Percentiles rank a stretch among this genome's conserved stretches.
Evolutionary conservation across 306 rosid genomes (phyloP).

Genomic region (Citrullus colocynthis): DNA sequence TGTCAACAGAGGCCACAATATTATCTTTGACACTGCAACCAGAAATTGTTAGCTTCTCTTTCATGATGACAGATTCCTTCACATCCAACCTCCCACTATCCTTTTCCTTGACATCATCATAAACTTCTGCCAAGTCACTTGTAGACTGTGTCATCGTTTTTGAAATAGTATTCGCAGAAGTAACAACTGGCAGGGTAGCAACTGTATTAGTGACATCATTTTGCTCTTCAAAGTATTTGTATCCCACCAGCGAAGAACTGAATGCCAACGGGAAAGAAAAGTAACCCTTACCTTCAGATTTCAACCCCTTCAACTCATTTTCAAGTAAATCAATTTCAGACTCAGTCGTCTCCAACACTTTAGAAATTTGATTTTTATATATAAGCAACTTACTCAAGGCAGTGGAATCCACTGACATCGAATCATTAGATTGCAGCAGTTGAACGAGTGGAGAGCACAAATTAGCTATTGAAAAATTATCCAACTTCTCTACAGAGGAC

Average conservation of each 20-base stretch:
- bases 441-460: constrained; percentile 49
- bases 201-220: constrained; percentile 32
- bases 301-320: constrained; percentile 55
- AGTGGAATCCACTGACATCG: constrained; percentile 36
- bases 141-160: constrained; percentile 29
- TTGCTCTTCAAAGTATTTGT: constrained; percentile 26
- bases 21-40: neutral
- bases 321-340: constrained; percentile 86
- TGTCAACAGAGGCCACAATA: neutral
- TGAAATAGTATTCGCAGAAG: constrained; percentile 20
- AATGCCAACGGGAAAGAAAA: constrained; percentile 31
- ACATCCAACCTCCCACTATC: constrained; percentile 53
- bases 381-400: constrained; percentile 58
- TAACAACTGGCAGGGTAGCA: constrained; percentile 28
- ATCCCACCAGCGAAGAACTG: constrained; percentile 26
- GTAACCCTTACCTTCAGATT: constrained; percentile 25
- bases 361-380: constrained; percentile 78
- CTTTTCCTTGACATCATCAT: constrained; percentile 33
- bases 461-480: constrained; percentile 30
- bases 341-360: constrained; percentile 76
- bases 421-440: constrained; percentile 54
- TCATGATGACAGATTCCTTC: neutral
- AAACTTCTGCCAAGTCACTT: constrained; percentile 23
- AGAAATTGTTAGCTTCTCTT: neutral
- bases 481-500: constrained; percentile 61